phyloP scores from a whole-genome alignment of 75 land plant genomes.

The Pinus taeda region DNA sequence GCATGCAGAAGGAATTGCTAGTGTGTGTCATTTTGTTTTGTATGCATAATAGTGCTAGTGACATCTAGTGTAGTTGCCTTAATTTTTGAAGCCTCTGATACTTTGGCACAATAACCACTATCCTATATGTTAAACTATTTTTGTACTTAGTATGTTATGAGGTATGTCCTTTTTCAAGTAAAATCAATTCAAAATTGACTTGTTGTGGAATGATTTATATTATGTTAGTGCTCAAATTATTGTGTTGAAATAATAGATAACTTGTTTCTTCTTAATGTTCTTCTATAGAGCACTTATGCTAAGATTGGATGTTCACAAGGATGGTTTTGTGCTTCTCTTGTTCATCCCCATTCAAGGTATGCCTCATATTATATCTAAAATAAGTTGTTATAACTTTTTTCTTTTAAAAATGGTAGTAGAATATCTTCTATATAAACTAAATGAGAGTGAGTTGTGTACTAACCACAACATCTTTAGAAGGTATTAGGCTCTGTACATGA shows the following conservation, averaged over 20 bases:
- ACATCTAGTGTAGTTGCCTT: background rate
- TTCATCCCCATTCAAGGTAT: conserved; percentile 74
- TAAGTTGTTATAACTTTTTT: background rate
- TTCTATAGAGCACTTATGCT: conserved; percentile 57
- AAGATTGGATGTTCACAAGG: conserved; percentile 81
- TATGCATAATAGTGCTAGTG: background rate
- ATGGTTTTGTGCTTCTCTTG: conserved; percentile 75
- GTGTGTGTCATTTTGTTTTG: too few relatives aligned
- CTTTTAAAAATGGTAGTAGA: background rate
- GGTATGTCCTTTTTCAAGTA: too few relatives aligned
- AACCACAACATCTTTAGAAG: background rate
- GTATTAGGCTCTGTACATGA: background rate
- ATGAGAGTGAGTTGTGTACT: background rate
- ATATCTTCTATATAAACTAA: background rate
- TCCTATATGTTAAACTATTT: background rate
- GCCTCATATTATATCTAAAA: background rate
- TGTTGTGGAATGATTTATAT: too few relatives aligned
- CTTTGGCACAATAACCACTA: background rate
- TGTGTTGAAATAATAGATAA: background rate
- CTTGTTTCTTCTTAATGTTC: background rate
- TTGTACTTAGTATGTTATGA: background rate
- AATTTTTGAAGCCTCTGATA: background rate
- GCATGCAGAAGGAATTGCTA: too few relatives aligned
- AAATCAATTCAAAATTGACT: too few relatives aligned
- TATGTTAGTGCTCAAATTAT: background rate